Percentiles rank a stretch among this genome's conserved stretches.
phyloP scores from a whole-genome alignment of 176 grass and related monocot species.

The Rhipidocladum racemiflorum region DNA sequence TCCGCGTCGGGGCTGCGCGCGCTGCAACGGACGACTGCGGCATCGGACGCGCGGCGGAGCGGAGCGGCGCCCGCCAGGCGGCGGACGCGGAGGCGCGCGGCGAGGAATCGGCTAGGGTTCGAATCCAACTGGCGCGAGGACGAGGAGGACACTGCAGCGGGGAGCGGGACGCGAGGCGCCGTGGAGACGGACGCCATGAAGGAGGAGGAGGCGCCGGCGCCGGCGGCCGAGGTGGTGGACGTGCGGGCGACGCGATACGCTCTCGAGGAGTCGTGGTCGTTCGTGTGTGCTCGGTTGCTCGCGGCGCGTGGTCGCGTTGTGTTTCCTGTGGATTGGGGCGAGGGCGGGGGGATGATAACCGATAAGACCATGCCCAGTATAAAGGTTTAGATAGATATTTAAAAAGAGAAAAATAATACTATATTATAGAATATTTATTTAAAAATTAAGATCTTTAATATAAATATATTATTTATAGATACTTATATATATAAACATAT shows the following conservation, averaged over 20 bases:
- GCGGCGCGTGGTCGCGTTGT: slow-evolving; percentile 24
- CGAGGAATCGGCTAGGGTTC: slow-evolving; percentile 42
- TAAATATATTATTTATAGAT: too few species aligned
- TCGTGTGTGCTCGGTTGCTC: slow-evolving; percentile 3
- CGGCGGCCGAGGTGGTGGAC: slow-evolving; percentile 20
- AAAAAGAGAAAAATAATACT: too few species aligned
- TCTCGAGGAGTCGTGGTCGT: background rate
- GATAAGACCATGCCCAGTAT: too few species aligned
- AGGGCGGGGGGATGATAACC: background rate
- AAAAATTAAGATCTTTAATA: too few species aligned
- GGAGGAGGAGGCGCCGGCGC: background rate
- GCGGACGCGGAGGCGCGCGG: slow-evolving; percentile 35
- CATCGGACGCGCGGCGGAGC: background rate
- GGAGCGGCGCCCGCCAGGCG: slow-evolving; percentile 29
- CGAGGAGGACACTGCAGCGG: slow-evolving; percentile 15
- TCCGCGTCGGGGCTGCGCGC: slow-evolving; percentile 24
- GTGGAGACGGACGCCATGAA: slow-evolving; percentile 53
- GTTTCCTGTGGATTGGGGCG: slow-evolving; percentile 42
- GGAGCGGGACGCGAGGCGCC: slow-evolving; percentile 41
- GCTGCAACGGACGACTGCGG: background rate
- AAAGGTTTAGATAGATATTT: too few species aligned
- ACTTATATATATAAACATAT: too few species aligned
- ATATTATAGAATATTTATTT: too few species aligned
- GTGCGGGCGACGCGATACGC: slow-evolving; percentile 26
- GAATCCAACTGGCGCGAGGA: slow-evolving; percentile 35